Evolutionary conservation across 169 alveolate genomes (phyloP).

Genomic region (Cyclospora cayetanensis): DNA sequence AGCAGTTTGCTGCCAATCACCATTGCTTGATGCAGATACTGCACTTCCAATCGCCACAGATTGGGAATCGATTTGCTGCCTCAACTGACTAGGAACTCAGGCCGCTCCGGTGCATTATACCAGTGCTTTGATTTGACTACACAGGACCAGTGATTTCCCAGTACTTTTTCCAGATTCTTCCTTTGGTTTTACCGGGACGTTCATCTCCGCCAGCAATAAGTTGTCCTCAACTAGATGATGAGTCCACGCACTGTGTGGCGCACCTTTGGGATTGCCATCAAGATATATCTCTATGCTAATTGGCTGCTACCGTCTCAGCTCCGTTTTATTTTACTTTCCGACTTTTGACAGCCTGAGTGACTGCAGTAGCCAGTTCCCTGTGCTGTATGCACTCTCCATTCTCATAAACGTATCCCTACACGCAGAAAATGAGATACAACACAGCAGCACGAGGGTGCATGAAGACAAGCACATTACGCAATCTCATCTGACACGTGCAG

Average conservation of each 20-base stretch:
- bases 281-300: background rate
- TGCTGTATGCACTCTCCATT: slow-evolving; percentile 43
- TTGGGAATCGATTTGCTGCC: background rate
- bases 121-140: background rate
- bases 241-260: background rate
- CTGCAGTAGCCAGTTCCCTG: slow-evolving; percentile 12
- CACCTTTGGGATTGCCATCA: background rate
- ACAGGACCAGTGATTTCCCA: background rate
- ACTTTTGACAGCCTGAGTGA: background rate
- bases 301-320: too few relatives aligned
- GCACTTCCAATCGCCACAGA: background rate
- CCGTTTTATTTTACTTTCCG: background rate
- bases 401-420: slow-evolving; percentile 40
- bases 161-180: background rate
- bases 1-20: background rate
- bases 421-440: too few relatives aligned
- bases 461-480: background rate
- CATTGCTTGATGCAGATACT: background rate
- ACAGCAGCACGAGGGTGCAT: background rate
- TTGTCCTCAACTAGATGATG: background rate
- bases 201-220: background rate
- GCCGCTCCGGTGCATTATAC: background rate
- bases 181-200: background rate
- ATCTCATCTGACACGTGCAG: too few relatives aligned
- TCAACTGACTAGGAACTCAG: background rate